Evolutionary conservation across 2,329 filamentous ascomycete species (phyloP), one percentile per base, ranked within the genome.

Genomic region (Arthrocladium fulminans): DNA sequence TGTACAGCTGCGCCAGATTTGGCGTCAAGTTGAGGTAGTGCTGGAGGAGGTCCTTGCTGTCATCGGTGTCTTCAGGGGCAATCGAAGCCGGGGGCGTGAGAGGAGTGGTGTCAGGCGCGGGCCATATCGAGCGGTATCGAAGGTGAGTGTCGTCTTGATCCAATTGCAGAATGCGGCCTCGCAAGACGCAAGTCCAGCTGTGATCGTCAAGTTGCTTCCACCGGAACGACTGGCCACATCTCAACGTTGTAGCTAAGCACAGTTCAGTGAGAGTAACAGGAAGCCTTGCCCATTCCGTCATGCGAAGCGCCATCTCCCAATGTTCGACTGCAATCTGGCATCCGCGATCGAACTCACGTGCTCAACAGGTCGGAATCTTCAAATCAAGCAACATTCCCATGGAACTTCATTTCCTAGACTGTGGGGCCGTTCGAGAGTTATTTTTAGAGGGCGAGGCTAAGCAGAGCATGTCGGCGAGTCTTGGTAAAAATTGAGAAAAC

Each of bases 141-240:
- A 98, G 73, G 64, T 84, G 73, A 9, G 77, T 76, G 10, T 79
- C 68, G 59, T 96, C 88, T 69, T 98, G 92, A 61, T 81, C 86
- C 44, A 98, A 70, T 25, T 84, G 88, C 24, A 98, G 63, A 35
- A 98, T 81, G 50, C 88, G 85, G 3, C 90, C 90, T 59, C 86
- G 80, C 12, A 98, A 75, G 17, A 88, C 83, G 62, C 90, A 94
- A 48, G 85, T 86, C 92, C 92, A 98, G 73, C 90, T 84, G 63
- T 89, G 81, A 37, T 81, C 71, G 42, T 75, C 77, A 42, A 87
- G 79, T 63, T 89, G 88, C 53, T 83, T 84, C 92, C 92, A 98
- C 71, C 80, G 71, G 58, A 98, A 98, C 0, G 90, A 95, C 65
- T 98, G 92, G 2, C 92, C 92, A 64, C 92, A 98, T 53, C 90